These are phyloP conservation scores for Cladorrhinum sp. DNA, from an alignment of 2,329 filamentous ascomycete genomes.

Conservation along the genomic window DNA sequence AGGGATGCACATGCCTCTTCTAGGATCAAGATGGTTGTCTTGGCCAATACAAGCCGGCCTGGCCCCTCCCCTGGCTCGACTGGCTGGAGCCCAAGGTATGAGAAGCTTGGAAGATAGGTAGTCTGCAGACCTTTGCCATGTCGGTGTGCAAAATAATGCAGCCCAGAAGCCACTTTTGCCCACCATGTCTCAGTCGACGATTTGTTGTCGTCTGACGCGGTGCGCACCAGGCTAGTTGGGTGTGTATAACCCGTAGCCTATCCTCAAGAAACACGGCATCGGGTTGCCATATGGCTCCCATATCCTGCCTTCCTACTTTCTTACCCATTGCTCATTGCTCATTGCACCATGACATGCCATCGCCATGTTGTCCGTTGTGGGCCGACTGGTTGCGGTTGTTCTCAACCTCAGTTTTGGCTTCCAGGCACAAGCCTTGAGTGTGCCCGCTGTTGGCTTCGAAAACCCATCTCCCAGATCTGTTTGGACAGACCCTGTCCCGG, in stretches of 20 bases:
- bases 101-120: neutral
- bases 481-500: conserved; percentile 21
- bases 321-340: neutral
- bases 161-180: conserved; percentile 14
- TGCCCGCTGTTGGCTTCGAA: neutral
- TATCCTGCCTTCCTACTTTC: neutral
- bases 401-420: neutral
- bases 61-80: too few species aligned
- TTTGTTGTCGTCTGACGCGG: conserved; percentile 21
- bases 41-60: neutral
- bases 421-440: neutral
- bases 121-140: neutral
- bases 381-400: conserved; percentile 17
- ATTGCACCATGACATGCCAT: conserved; percentile 21
- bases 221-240: conserved; percentile 8
- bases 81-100: too few species aligned
- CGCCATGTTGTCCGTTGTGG: conserved; percentile 19
- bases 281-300: conserved; percentile 1
- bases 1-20: neutral
- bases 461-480: neutral
- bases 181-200: conserved; percentile 17
- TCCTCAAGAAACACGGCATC: conserved; percentile 3
- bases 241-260: conserved; percentile 9
- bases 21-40: neutral
- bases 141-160: conserved; percentile 15